Base-by-base conservation (phyloP, 2,329 filamentous ascomycete genomes). In the Penicillium sp. region DNA sequence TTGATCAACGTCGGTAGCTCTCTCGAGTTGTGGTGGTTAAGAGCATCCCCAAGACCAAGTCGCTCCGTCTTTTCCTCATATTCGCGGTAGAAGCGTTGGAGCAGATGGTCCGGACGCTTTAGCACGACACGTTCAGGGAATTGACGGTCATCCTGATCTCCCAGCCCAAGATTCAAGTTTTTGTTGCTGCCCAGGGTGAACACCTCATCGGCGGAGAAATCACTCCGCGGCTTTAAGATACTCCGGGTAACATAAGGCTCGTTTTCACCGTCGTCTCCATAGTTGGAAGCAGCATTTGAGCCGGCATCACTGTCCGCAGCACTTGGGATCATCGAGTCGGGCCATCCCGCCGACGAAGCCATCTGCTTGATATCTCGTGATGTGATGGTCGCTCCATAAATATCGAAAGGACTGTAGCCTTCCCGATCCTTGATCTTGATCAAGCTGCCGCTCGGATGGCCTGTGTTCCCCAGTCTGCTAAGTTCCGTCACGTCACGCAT, bases 171-270 rank as follows among this genome's bases (percentile, higher is more conserved):
- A 0, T 88, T 93, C 8, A 95, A 73, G 60, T 98, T 98, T 65
- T 93, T 95, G 72, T 96, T 98, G 71, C 91, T 97, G 43, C 93
- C 93, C 70, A 97, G 96, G 1, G 89, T 86, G 63, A 89, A 97
- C 0, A 96, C 75, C 65, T 98, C 93, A 62, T 95, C 89, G 7
- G 89, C 92, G 20, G 75, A 68, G 24, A 85, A 58, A 58, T 66
- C 68, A 24, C 68, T 62, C 29, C 63, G 59, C 10, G 68, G 65
- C 40, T 66, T 66, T 31, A 72, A 48, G 56, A 38, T 60, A 37
- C 53, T 46, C 38, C 47, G 53, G 8, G 45, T 37, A 51, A 68
- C 59, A 31, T 66, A 58, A 38, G 74, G 78, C 39, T 66, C 64
- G 38, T 71, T 63, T 44, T 76, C 76, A 5, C 78, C 77, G 9